Conservation (phyloP, 768 basidiomycete species). For the Chalciporus piperatus region DNA sequence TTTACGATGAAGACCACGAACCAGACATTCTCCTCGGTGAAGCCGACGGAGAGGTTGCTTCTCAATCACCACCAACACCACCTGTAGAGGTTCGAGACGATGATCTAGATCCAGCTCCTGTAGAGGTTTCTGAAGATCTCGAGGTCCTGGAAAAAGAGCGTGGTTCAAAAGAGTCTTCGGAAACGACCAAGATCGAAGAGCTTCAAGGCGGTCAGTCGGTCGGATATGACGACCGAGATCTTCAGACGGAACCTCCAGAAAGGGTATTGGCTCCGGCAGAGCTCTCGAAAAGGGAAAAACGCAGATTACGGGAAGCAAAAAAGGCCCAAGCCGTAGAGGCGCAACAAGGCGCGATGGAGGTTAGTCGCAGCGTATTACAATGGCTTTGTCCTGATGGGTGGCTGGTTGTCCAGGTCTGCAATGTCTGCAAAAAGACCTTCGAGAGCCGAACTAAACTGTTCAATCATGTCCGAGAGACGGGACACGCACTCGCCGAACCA, state of each 20-base stretch:
- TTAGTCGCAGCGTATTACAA: conserved; percentile 1
- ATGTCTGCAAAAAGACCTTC: conserved; percentile 65
- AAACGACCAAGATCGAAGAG: conserved; percentile 7
- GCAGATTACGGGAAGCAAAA: conserved; percentile 74
- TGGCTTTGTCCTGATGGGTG: conserved; percentile 6
- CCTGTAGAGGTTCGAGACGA: conserved; percentile 3
- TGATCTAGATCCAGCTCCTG: background rate
- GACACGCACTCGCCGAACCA: conserved; percentile 58
- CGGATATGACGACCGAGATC: background rate
- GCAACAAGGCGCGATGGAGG: conserved; percentile 5
- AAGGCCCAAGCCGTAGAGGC: conserved; percentile 38
- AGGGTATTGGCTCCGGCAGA: conserved; percentile 17
- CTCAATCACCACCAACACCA: conserved; percentile 17
- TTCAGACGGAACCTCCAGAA: conserved; percentile 1
- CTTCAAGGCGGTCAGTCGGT: conserved; percentile 3
- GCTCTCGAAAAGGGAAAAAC: conserved; percentile 77
- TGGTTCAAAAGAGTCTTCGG: conserved; percentile 5
- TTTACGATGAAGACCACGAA: conserved; percentile 22
- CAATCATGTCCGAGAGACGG: conserved; percentile 63
- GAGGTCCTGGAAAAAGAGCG: conserved; percentile 7
- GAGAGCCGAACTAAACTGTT: conserved; percentile 73
- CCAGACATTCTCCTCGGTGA: conserved; percentile 11
- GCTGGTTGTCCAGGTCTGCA: conserved; percentile 45
- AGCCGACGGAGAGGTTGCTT: conserved; percentile 3
- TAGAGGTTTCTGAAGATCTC: background rate